phyloP scores from a whole-genome alignment of 495 filamentous ascomycete genomes.

The Xylaria palmicola region DNA sequence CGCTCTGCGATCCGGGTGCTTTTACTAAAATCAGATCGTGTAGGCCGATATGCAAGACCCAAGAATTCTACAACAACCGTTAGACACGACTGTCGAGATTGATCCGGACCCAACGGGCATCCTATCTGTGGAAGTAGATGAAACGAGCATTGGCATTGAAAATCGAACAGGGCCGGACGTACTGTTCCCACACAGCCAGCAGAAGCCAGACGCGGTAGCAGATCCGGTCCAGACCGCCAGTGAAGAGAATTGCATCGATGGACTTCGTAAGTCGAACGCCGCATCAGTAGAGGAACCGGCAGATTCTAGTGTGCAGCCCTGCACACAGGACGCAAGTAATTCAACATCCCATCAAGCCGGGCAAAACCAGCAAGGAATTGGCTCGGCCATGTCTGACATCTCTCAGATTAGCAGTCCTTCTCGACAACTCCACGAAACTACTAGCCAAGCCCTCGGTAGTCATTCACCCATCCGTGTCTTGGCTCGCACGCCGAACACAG shows the following conservation, averaged over 20 bases:
- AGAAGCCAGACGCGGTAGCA: not conserved
- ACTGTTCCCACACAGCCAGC: not conserved
- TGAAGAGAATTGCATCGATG: not conserved
- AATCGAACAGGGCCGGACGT: not conserved
- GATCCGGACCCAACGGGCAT: not conserved
- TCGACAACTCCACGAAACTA: conserved; percentile 28
- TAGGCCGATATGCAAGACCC: conserved; percentile 46
- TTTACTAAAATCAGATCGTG: not conserved
- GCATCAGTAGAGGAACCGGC: not conserved
- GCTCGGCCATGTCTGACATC: conserved; percentile 14
- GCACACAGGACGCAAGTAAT: conserved; percentile 7
- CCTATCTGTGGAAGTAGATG: not conserved
- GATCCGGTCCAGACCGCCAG: not conserved
- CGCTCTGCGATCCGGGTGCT: not conserved
- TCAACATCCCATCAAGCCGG: conserved; percentile 12
- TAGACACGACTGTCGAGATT: conserved; percentile 8
- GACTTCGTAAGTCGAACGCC: not conserved
- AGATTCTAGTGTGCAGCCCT: not conserved
- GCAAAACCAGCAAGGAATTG: conserved; percentile 15
- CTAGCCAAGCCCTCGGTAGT: conserved; percentile 19
- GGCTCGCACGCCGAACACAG: not conserved
- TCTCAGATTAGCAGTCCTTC: conserved; percentile 31
- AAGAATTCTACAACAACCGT: conserved; percentile 36
- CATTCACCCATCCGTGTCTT: not conserved
- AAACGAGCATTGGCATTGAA: not conserved